Evolutionary conservation across 1,139 yeast species (phyloP), one percentile per base, ranked within the genome.

Genomic region (Debaryomyces sp.): DNA sequence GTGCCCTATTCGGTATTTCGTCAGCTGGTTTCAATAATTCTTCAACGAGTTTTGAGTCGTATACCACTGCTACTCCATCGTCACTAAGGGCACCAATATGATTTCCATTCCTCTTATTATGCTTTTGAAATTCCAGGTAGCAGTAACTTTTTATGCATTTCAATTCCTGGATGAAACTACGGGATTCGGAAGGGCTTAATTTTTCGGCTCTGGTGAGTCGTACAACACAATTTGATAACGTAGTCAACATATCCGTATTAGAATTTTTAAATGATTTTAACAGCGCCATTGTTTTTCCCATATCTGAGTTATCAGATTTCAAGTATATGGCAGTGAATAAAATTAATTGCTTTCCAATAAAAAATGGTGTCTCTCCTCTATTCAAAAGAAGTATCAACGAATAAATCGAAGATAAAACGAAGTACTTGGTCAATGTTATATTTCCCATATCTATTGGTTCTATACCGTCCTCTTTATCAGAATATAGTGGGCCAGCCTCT

Each of bases 281-380:
- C 41, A 53, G 34, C 1, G 55, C 53, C 49, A 61, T 49, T 3
- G 54, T 44, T 41, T 52, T 55, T 1, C 50, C 23, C n/a, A 61
- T 43, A 4, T 52, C 49, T 4, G 40, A 12, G 17, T 44, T 43
- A 34, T 57, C 60, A 7, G 49, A 27, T 12, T 59, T 54, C 3
- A 63, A 45, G 48, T 60, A 60, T 7, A 60, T 41, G 3, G 59
- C 49, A 4, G 62, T 50, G 50, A 66, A 72, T 6, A 70, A 44
- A 1, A 72, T 36, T 10, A 73, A 56, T 24, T 61, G 62, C 43
- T 62, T 65, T n/a, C 62, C 57, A 13, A 73, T 63, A 37, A 51
- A 57, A 2, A 48, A 21, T 0, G 71, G 68, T 1, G 71, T 54
- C 46, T 71, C 77, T 0, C 72, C 75, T 4, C 49, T 52, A 21